Conservation (phyloP, 768 basidiomycete species). For the Chalciporus pseudorubinellus region DNA sequence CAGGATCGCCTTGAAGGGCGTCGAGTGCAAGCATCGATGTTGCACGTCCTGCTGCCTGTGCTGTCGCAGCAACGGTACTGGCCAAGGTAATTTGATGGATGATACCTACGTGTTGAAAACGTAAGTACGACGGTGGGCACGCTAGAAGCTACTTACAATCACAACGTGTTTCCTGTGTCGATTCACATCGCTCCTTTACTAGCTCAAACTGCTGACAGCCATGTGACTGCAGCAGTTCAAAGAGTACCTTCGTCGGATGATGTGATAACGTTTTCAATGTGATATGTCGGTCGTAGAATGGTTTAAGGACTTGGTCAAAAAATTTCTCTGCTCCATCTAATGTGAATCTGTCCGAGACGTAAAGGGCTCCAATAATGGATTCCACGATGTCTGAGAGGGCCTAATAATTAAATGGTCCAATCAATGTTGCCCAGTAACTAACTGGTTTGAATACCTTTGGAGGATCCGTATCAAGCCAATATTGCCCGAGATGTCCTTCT, state of each 20-base stretch:
- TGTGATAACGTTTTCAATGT: conserved; percentile 68
- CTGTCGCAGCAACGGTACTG: conserved; percentile 50
- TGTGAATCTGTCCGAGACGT: conserved; percentile 71
- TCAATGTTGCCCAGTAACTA: conserved; percentile 5
- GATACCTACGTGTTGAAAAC: conserved; percentile 45
- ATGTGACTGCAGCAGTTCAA: conserved; percentile 69
- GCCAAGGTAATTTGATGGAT: conserved; percentile 67
- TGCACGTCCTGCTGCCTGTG: conserved; percentile 53
- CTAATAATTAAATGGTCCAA: conserved; percentile 36
- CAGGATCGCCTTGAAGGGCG: conserved; percentile 61
- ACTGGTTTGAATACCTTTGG: conserved; percentile 57
- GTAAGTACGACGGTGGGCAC: conserved; percentile 15
- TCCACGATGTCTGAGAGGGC: conserved; percentile 78
- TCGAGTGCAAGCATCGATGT: conserved; percentile 68
- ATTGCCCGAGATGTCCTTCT: conserved; percentile 57
- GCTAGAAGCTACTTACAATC: conserved; percentile 42
- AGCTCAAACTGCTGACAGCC: conserved; percentile 68
- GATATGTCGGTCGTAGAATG: conserved; percentile 78
- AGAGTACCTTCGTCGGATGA: conserved; percentile 74
- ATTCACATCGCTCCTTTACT: conserved; percentile 45
- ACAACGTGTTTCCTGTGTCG: conserved; percentile 41
- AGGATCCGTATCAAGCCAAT: conserved; percentile 74
- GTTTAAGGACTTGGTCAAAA: conserved; percentile 66
- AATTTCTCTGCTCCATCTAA: conserved; percentile 58
- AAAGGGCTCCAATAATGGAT: conserved; percentile 75